These are phyloP conservation scores for Globisporangium apiculatum DNA, from an alignment of 352 stramenopile species.

Conservation along the genomic window DNA sequence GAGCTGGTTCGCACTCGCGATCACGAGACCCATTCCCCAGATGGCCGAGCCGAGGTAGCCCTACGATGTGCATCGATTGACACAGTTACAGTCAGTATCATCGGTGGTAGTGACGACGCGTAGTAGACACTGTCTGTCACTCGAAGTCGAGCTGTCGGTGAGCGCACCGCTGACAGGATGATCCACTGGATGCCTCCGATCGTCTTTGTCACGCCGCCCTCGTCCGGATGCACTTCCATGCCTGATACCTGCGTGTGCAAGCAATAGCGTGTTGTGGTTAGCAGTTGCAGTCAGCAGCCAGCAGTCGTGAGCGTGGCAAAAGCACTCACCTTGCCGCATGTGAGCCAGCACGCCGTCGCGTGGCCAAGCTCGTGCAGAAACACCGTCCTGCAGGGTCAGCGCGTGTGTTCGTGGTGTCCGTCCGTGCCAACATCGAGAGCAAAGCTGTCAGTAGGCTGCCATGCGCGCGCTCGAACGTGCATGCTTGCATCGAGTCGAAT, in stretches of 20 bases:
- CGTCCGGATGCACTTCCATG: slow-evolving; percentile 86
- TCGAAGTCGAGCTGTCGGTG: not conserved
- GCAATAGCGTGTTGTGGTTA: not conserved
- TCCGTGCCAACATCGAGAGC: no score
- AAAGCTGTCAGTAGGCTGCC: not conserved
- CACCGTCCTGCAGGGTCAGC: slow-evolving; percentile 42
- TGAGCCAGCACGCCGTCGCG: slow-evolving; percentile 78
- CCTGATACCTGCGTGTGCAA: slow-evolving; percentile 46
- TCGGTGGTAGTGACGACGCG: no score
- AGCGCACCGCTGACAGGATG: slow-evolving; percentile 60
- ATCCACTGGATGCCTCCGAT: slow-evolving; percentile 61
- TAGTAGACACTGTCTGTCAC: no score
- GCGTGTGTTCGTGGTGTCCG: no score
- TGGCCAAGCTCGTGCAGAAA: slow-evolving; percentile 86
- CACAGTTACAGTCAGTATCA: no score
- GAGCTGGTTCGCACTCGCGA: slow-evolving; percentile 51
- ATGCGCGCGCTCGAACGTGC: not conserved
- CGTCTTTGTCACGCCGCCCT: slow-evolving; percentile 84
- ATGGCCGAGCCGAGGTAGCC: slow-evolving; percentile 81
- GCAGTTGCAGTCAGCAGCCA: not conserved
- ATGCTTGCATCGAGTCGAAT: no score
- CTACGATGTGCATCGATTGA: slow-evolving; percentile 11
- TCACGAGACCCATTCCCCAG: slow-evolving; percentile 83
- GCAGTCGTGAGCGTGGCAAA: not conserved
- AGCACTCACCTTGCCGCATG: slow-evolving; percentile 56